Percentiles rank a stretch among this genome's conserved stretches.
These are phyloP conservation scores for Murraya paniculata DNA, from an alignment of 345 rosid genomes.

Conservation along the genomic window DNA sequence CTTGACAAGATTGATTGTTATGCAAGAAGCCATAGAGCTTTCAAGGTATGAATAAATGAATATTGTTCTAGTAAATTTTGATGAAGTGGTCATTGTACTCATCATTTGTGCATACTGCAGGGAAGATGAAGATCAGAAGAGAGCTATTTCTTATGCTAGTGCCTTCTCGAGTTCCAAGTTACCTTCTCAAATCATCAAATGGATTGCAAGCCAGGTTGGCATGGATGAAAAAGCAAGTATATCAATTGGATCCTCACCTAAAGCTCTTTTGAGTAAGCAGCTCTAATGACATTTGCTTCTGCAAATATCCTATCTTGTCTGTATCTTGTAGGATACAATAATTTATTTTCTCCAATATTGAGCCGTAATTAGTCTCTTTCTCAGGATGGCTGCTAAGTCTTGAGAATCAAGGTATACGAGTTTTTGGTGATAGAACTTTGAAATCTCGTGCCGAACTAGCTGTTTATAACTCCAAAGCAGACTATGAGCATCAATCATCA, in stretches of 20 bases:
- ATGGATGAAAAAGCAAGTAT: conserved; percentile 27
- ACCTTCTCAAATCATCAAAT: conserved; percentile 34
- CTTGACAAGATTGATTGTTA: conserved; percentile 44
- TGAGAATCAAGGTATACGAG: conserved; percentile 40
- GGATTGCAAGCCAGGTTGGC: conserved; percentile 29
- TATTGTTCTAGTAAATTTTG: conserved; percentile 1
- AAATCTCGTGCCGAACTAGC: conserved; percentile 38
- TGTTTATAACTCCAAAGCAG: conserved; percentile 25
- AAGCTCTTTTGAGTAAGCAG: conserved; percentile 47
- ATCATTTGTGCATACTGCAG: conserved; percentile 24
- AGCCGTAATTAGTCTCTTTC: background rate
- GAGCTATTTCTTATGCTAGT: conserved; percentile 35
- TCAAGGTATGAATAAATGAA: conserved; percentile 36
- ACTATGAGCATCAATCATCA: conserved; percentile 16
- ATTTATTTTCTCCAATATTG: background rate
- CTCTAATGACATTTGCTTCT: background rate
- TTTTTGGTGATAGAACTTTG: conserved; percentile 37
- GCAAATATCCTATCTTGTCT: background rate
- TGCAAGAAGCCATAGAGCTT: conserved; percentile 47
- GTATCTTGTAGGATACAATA: background rate
- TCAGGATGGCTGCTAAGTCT: conserved; percentile 46
- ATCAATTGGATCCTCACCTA: conserved; percentile 42
- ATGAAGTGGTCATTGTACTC: conserved; percentile 1
- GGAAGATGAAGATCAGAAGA: conserved; percentile 41
- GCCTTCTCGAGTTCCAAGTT: conserved; percentile 42